Percentiles rank a stretch among this genome's conserved stretches.
Conservation (phyloP, 1,284 basidiomycete genomes). For the Tilletia walkeri region DNA sequence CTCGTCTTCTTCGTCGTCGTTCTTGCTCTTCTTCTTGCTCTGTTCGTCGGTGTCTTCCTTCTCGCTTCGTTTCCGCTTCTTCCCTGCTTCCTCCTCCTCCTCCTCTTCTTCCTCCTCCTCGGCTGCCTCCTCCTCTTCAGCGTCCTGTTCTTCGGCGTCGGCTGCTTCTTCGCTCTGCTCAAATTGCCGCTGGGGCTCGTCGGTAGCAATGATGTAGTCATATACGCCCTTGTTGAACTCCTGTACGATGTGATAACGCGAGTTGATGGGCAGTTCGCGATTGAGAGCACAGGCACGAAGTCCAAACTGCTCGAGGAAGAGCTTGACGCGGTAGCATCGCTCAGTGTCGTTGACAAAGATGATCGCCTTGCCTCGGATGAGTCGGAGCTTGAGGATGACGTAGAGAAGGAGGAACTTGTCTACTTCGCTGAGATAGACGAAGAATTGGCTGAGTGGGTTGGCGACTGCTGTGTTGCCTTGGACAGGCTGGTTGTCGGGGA, state of each 20-base stretch:
- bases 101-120: constrained; percentile 51
- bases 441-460: constrained; percentile 43
- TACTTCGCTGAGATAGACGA: constrained; percentile 66
- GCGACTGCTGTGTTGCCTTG: constrained; percentile 32
- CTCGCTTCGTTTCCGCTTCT: constrained; percentile 26
- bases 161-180: constrained; percentile 58
- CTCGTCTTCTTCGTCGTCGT: constrained; percentile 7
- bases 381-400: constrained; percentile 88
- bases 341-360: constrained; percentile 97
- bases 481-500: constrained; percentile 21
- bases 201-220: constrained; percentile 97
- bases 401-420: constrained; percentile 95
- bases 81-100: constrained; percentile 46
- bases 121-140: constrained; percentile 39
- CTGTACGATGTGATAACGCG: constrained; percentile 90
- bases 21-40: constrained; percentile 24
- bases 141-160: constrained; percentile 54
- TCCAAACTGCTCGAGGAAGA: constrained; percentile 97
- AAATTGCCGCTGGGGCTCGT: constrained; percentile 64
- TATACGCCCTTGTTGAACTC: constrained; percentile 99
- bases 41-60: constrained; percentile 37
- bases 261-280: constrained; percentile 87
- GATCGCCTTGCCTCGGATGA: constrained; percentile 93
- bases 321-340: constrained; percentile 86
- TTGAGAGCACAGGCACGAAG: constrained; percentile 87